Conservation (phyloP, 768 basidiomycete genomes). For the Lactifluus piperatus region DNA sequence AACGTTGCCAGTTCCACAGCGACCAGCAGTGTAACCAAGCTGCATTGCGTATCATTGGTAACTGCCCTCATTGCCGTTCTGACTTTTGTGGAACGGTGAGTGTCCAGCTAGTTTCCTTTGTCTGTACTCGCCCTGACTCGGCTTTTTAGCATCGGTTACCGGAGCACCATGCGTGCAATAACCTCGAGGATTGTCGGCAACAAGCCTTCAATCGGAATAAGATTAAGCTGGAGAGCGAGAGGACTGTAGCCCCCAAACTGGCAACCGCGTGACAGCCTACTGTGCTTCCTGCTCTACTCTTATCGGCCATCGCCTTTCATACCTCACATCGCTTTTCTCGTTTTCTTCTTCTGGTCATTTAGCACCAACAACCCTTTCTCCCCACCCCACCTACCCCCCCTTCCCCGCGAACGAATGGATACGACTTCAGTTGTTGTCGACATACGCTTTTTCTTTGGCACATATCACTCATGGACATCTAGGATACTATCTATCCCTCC, state of each 20-base stretch:
- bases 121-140: not conserved
- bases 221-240: constrained; percentile 78
- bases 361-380: not conserved
- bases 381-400: not conserved
- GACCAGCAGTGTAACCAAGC: constrained; percentile 65
- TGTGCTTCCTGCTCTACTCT: constrained; percentile 10
- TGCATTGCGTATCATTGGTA: constrained; percentile 74
- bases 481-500: constrained; percentile 14
- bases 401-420: not conserved
- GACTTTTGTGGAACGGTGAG: constrained; percentile 74
- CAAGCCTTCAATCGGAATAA: constrained; percentile 87
- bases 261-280: constrained; percentile 49
- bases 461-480: constrained; percentile 20
- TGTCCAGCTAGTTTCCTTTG: constrained; percentile 15
- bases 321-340: constrained; percentile 6
- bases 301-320: not conserved
- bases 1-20: constrained; percentile 67
- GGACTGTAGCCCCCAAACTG: constrained; percentile 82
- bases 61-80: constrained; percentile 70
- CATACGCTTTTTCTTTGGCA: constrained; percentile 24
- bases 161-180: constrained; percentile 79
- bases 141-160: constrained; percentile 70
- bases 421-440: constrained; percentile 4
- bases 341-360: not conserved
- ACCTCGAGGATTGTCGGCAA: constrained; percentile 76